Conservation (phyloP, 73 alveolate genomes). For the Blepharisma japonicum region DNA sequence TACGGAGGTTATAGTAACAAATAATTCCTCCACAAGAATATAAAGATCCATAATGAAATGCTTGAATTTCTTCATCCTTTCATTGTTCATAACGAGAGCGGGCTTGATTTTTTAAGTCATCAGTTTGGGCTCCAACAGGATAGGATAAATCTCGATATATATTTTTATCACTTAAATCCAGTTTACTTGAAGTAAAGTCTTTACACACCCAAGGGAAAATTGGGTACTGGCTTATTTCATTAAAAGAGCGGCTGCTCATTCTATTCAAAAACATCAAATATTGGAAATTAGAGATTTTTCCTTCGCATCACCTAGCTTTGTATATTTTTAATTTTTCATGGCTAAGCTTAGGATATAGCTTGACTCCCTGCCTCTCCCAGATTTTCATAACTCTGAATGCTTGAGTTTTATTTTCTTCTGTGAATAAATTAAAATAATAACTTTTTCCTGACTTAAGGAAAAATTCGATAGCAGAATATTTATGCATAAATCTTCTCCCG, state of each 20-base stretch:
- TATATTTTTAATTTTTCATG: conserved; percentile 70
- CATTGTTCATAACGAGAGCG: conserved; percentile 22
- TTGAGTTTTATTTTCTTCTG: neutral
- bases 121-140: conserved; percentile 87
- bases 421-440: neutral
- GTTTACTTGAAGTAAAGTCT: conserved; percentile 60
- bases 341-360: conserved; percentile 52
- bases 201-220: conserved; percentile 96
- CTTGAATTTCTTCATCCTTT: conserved; percentile 7
- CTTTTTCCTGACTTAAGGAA: conserved; percentile 24
- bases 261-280: conserved; percentile 87
- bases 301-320: conserved; percentile 86
- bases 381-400: neutral
- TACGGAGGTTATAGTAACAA: conserved; percentile 73
- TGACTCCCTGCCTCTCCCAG: conserved; percentile 16
- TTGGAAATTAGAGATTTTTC: conserved; percentile 84
- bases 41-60: conserved; percentile 60
- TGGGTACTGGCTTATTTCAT: conserved; percentile 94
- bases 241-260: conserved; percentile 80
- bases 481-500: neutral
- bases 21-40: conserved; percentile 71
- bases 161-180: conserved; percentile 61
- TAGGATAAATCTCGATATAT: conserved; percentile 67
- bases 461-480: conserved; percentile 26
- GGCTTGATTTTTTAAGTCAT: conserved; percentile 57